A percentile compares a stretch with the other conserved stretches of the same genome.
Evolutionary conservation across 2,329 filamentous ascomycete genomes (phyloP).

Genomic region (Coniosporium tulheliwenetii): DNA sequence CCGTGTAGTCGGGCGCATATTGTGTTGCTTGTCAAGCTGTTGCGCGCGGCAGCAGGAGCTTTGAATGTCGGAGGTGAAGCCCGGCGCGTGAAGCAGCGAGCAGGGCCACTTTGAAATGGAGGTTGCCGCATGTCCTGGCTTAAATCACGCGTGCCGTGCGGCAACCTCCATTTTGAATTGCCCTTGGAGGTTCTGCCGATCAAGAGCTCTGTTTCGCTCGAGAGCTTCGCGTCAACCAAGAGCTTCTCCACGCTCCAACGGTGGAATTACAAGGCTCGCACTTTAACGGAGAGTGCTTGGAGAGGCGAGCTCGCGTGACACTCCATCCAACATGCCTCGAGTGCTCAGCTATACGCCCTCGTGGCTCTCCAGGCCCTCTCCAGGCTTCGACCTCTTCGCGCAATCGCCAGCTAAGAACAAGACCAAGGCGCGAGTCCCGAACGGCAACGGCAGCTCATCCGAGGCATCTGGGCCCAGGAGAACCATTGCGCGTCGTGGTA

Average conservation of each 20-base stretch:
- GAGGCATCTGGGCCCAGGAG: slow-evolving; percentile 25
- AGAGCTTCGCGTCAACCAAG: no score
- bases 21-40: slow-evolving; percentile 3
- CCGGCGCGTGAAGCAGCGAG: no score
- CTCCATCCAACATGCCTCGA: slow-evolving; percentile 51
- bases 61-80: not conserved
- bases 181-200: no score
- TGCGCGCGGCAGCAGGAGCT: slow-evolving; percentile 10
- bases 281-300: no score
- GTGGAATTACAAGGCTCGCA: no score
- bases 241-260: no score
- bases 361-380: slow-evolving; percentile 68
- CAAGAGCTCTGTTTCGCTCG: no score
- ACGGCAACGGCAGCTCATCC: slow-evolving; percentile 10
- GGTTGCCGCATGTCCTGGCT: no score
- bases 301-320: not conserved
- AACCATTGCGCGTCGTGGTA: slow-evolving; percentile 66
- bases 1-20: slow-evolving; percentile 34
- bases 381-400: slow-evolving; percentile 62
- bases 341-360: slow-evolving; percentile 71
- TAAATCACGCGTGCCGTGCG: no score
- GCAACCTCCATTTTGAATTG: no score
- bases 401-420: slow-evolving; percentile 31
- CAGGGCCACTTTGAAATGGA: no score
- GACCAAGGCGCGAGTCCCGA: slow-evolving; percentile 3